Conservation (phyloP, 768 basidiomycete genomes). For the Termitomyces sp. region DNA sequence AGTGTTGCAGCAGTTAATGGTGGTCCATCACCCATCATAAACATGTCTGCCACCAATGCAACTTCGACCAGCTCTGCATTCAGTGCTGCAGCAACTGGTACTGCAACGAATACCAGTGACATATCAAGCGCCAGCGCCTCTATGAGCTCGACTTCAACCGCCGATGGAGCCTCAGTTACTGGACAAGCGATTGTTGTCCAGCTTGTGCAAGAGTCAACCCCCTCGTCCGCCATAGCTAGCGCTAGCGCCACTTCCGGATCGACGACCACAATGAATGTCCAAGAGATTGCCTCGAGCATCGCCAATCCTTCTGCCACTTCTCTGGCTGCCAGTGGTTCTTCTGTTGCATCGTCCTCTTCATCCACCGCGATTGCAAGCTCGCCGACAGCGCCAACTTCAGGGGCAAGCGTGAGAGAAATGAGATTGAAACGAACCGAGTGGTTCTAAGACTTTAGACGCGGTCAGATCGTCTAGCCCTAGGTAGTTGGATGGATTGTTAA, state of each 20-base stretch:
- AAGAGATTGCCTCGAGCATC: slow-evolving; percentile 28
- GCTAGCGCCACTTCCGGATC: neutral
- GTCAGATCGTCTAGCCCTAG: slow-evolving; percentile 3
- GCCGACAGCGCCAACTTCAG: no score
- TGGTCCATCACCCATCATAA: no score
- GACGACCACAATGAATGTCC: slow-evolving; percentile 19
- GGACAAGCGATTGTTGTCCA: slow-evolving; percentile 13
- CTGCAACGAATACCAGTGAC: no score
- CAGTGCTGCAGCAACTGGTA: neutral
- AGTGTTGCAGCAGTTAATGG: neutral
- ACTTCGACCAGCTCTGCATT: slow-evolving; percentile 1
- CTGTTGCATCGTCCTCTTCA: neutral
- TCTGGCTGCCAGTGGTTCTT: neutral
- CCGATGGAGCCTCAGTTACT: neutral
- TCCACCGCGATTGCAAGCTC: neutral
- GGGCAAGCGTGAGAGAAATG: slow-evolving; percentile 21
- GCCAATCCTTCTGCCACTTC: slow-evolving; percentile 17
- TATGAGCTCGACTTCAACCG: neutral
- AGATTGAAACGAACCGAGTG: slow-evolving; percentile 30
- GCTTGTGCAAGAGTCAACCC: neutral
- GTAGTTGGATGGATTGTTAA: neutral
- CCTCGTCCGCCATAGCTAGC: slow-evolving; percentile 2
- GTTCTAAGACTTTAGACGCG: slow-evolving; percentile 23
- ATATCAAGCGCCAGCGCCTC: no score
- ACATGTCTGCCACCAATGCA: neutral